Evolutionary conservation across 768 basidiomycete genomes (phyloP).

Genomic region (Podaxis carcinomalis): DNA sequence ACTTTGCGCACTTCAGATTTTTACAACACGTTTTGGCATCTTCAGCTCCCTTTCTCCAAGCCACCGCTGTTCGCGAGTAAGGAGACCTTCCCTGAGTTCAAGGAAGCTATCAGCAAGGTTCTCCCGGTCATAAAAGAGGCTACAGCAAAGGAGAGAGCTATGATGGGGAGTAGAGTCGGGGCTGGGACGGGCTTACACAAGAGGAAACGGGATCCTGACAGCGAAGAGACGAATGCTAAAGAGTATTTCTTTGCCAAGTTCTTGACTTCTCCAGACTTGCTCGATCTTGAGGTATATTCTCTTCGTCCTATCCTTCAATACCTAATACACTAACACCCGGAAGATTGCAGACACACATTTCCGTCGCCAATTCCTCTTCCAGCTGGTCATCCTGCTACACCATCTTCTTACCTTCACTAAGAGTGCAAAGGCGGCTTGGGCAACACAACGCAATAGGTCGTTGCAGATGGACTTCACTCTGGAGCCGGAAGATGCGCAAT

Average conservation of each 20-base stretch:
- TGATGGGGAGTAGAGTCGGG: conserved; percentile 70
- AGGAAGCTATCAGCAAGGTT: conserved; percentile 65
- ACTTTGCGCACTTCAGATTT: conserved; percentile 46
- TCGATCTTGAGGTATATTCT: conserved; percentile 75
- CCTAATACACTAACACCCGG: conserved; percentile 8
- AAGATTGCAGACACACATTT: conserved; percentile 90
- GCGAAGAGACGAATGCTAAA: conserved; percentile 48
- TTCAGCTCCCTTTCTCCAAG: conserved; percentile 81
- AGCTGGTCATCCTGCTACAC: conserved; percentile 72
- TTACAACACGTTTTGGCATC: conserved; percentile 86
- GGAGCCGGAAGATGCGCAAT: conserved; percentile 60
- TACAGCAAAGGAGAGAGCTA: conserved; percentile 81
- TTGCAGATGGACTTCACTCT: conserved; percentile 83
- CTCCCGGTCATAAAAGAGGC: conserved; percentile 81
- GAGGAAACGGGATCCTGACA: conserved; percentile 61
- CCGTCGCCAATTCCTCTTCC: conserved; percentile 89
- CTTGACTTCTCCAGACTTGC: conserved; percentile 79
- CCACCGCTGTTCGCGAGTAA: conserved; percentile 64
- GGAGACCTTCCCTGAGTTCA: conserved; percentile 59
- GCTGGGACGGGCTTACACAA: conserved; percentile 41
- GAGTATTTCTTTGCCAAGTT: conserved; percentile 96
- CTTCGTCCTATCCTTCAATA: not conserved
- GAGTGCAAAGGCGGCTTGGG: conserved; percentile 55
- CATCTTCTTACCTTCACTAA: conserved; percentile 77
- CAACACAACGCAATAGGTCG: conserved; percentile 65